Evolutionary conservation across 2,329 filamentous ascomycete genomes (phyloP), one percentile per base, ranked within the genome.

Genomic region (Dothideomycetes sp.): DNA sequence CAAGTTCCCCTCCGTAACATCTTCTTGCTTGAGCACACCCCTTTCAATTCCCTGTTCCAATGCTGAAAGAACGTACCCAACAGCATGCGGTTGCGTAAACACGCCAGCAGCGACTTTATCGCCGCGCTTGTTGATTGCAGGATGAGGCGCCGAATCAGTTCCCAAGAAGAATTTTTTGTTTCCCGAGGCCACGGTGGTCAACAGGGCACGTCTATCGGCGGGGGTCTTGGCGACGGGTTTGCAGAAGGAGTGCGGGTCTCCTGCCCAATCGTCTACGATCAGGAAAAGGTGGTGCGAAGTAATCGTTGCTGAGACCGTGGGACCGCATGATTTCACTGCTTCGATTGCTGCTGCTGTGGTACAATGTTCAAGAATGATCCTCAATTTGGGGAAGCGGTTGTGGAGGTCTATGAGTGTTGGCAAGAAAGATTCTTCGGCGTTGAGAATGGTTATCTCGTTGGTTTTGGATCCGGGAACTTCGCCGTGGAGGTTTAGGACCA

Each of bases 401-500:
- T 94, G 84, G 2, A 96, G 73, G 13, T 74, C 72, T 48, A 74
- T 68, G 23, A 95, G 69, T 0, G 81, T 89, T 0, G 88, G 88
- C 7, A 96, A 69, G 64, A 96, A 96, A 2, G 69, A 70, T 47
- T 78, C 73, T 61, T 88, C 83, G 15, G 80, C 81, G 52, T 81
- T 83, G 48, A 85, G 64, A 3, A 63, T 58, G 8, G 59, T 61
- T 47, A 62, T 58, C 45, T 63, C 56, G 33, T 55, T 49, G 39
- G 51, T 54, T 31, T 60, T 59, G 48, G 68, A 68, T 2, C 71
- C 70, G 0, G 78, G 80, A n/a, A 81, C 76, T 64, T 95, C 89
- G 49, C 88, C 89, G 59, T 96, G 88, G n/a, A 96, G 69, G 64
- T 95, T 95, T 29, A 93, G 71, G n/a, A 93, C 74, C 57, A 94